Base-by-base conservation (phyloP, 225 moss, liverwort and hornwort genomes). In the Bryum argenteum region DNA sequence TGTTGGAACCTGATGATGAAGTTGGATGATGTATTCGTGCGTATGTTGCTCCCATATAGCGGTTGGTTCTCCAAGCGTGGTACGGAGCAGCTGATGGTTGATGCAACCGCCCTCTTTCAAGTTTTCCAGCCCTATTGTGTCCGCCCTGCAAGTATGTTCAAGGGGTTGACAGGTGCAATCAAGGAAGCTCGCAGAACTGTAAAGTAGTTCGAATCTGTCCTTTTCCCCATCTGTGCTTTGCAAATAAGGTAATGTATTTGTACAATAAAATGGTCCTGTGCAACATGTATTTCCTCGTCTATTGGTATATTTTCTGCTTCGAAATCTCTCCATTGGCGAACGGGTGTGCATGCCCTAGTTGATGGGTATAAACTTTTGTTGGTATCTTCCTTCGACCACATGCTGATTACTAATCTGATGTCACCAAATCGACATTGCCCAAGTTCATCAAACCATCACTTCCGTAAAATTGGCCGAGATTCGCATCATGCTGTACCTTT, bases 81-180 rank as follows among this genome's bases (percentile, higher is more conserved):
- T 44, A 81, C 85, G 18, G 88, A 80, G 85, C 98, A 98, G 77
- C 82, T 98, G 75, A 81, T 82, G 60, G 84, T 88, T 65, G 98
- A 98, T 72, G 77, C 82, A 47, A 82, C 82, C 18, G 87, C 82
- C 17, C 80, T 98, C 59, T 89, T 98, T 75, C 72, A 85, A 66
- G 78, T 98, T 18, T 94, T 98, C 66, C 89, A 88, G 65, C 89
- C 94, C 2, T 92, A 75, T 67, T 92, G 83, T 79, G 77, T 82
- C 7, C 86, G 91, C 67, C 98, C 98, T 67, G 85, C 91, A 47
- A 80, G 81, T 40, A 91, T 89, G 65, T 94, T 98, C 73, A 94
- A 92, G 79, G 81, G 82, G 50, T 76, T 92, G 57, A 78, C 81
- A 70, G 84, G 82, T 71, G 89, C 87, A 59, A 83, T 93, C 44